A percentile compares a stretch with the other conserved stretches of the same genome.
These are phyloP conservation scores for Micractinium conductrix DNA, from an alignment of 139 green algal species.

Conservation along the genomic window DNA sequence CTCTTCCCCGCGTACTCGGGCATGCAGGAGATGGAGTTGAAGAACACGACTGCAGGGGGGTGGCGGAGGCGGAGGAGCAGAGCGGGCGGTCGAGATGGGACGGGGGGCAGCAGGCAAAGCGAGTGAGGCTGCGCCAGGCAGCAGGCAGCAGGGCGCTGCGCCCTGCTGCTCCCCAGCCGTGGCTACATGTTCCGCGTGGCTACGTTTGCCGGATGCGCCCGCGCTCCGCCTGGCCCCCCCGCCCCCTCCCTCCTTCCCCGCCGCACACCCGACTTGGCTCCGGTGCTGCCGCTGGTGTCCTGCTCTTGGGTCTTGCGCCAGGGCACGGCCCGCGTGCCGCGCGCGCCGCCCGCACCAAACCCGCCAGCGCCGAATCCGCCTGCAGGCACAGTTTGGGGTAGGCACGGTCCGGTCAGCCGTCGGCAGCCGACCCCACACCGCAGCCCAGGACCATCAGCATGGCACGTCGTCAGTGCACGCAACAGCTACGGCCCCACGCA, in stretches of 20 bases:
- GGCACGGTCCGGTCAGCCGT: no score
- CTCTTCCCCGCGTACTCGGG: constrained; percentile 79
- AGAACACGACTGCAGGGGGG: constrained; percentile 44
- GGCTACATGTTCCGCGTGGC: no score
- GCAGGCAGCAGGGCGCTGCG: no score
- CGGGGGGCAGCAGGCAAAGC: no score
- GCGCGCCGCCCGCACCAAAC: not conserved
- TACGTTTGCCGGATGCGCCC: no score
- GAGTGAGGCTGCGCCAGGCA: no score
- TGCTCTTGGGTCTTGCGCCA: constrained; percentile 73
- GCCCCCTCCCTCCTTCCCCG: not conserved
- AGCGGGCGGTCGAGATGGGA: no score
- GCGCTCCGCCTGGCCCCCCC: not conserved
- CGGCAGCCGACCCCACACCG: no score
- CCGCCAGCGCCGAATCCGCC: constrained; percentile 23
- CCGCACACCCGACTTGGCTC: constrained; percentile 17
- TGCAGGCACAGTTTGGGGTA: not conserved
- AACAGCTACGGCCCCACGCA: no score
- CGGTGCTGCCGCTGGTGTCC: constrained; percentile 38
- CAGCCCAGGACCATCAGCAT: no score
- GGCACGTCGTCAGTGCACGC: no score
- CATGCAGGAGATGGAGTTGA: constrained; percentile 86
- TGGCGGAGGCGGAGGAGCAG: not conserved
- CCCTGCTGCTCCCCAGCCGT: no score
- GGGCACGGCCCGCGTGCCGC: constrained; percentile 59